These are phyloP conservation scores for Tolypocladium ovalisporum DNA, from an alignment of 2,329 filamentous ascomycete genomes.

Conservation along the genomic window DNA sequence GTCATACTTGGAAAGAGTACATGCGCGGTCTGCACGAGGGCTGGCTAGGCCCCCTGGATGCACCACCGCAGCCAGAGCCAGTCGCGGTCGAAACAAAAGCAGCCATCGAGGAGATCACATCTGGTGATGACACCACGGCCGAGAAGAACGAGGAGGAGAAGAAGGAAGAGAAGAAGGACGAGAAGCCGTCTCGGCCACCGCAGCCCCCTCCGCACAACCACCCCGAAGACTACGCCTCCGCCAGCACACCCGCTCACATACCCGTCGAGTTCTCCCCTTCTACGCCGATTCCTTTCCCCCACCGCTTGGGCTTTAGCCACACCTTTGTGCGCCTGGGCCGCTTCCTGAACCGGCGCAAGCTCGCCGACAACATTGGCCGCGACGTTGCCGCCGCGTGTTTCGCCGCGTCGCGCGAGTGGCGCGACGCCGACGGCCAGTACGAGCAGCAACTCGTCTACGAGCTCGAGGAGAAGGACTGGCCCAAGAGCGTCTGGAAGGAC, in stretches of 20 bases:
- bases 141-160: conserved; percentile 20
- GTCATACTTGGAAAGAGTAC: conserved; percentile 97
- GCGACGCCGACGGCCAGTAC: conserved; percentile 24
- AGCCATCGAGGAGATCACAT: conserved; percentile 7
- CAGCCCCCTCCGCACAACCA: conserved; percentile 67
- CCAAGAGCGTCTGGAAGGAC: conserved; percentile 62
- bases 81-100: conserved; percentile 11
- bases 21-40: conserved; percentile 87
- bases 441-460: conserved; percentile 45
- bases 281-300: conserved; percentile 65
- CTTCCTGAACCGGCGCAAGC: conserved; percentile 71
- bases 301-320: conserved; percentile 85
- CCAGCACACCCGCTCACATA: conserved; percentile 51
- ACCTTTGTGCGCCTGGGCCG: conserved; percentile 78
- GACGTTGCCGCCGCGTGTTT: conserved; percentile 81
- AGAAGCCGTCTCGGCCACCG: conserved; percentile 45
- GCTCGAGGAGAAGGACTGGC: conserved; percentile 72
- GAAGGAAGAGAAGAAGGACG: conserved; percentile 27
- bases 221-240: conserved; percentile 58
- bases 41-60: conserved; percentile 77
- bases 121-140: conserved; percentile 10
- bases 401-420: conserved; percentile 41
- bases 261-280: conserved; percentile 66
- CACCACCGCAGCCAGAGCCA: conserved; percentile 32
- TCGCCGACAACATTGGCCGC: conserved; percentile 82